These are phyloP conservation scores for Ceratocystiopsis minuta DNA, from an alignment of 2,329 filamentous ascomycete species.

Conservation along the genomic window DNA sequence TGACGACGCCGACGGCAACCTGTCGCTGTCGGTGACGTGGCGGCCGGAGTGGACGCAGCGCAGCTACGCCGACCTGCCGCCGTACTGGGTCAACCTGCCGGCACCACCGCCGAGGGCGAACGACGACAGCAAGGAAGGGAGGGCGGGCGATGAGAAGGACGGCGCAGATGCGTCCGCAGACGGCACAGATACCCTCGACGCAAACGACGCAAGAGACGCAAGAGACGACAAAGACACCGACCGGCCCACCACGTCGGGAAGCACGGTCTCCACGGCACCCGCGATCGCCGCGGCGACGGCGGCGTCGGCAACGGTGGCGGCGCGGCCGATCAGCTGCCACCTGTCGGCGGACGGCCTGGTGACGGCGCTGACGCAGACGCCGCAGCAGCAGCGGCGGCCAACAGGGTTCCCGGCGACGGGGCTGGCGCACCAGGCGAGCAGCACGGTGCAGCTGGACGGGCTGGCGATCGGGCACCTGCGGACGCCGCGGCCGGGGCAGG, in stretches of 20 bases:
- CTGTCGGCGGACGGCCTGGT: slow-evolving; percentile 29
- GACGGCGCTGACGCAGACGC: slow-evolving; percentile 23
- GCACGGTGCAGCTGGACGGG: slow-evolving; percentile 16
- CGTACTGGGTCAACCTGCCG: slow-evolving; percentile 39
- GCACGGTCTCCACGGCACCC: slow-evolving; percentile 14
- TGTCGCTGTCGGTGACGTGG: slow-evolving; percentile 41
- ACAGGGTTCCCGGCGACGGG: not conserved
- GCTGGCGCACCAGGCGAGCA: slow-evolving; percentile 5
- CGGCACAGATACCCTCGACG: not conserved
- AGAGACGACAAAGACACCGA: not conserved
- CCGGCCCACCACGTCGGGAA: slow-evolving; percentile 4
- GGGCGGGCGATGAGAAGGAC: not conserved
- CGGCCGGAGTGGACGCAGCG: slow-evolving; percentile 33
- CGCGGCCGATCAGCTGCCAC: slow-evolving; percentile 26
- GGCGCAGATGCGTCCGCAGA: not conserved
- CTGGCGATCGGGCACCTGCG: slow-evolving; percentile 31
- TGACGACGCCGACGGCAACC: slow-evolving; percentile 41
- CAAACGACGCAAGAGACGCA: not conserved
- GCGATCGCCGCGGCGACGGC: slow-evolving; percentile 5
- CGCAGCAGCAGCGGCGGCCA: no score
- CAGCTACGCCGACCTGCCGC: slow-evolving; percentile 33
- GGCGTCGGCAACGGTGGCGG: slow-evolving; percentile 11
- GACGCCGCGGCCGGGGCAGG: slow-evolving; percentile 8
- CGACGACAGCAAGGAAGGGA: not conserved
- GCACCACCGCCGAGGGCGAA: slow-evolving; percentile 11